Conservation (phyloP, 2,329 filamentous ascomycete species). For the Zymoseptoria crescenta region DNA sequence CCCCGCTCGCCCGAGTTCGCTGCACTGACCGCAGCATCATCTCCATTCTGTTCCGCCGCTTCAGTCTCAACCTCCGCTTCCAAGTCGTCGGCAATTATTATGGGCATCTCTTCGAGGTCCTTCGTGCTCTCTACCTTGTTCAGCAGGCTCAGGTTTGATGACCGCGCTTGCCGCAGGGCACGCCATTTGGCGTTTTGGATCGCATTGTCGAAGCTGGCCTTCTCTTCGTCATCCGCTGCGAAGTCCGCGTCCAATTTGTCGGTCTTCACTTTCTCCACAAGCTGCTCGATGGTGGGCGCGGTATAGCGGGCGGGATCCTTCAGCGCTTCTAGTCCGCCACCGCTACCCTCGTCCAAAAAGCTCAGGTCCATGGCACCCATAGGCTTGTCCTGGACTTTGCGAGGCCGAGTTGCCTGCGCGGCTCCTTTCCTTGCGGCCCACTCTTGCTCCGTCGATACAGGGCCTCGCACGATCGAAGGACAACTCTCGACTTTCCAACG, state of each 20-base stretch:
- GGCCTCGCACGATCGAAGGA: conserved; percentile 70
- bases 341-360: conserved; percentile 65
- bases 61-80: conserved; percentile 5
- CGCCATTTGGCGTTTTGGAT: conserved; percentile 90
- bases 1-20: not conserved
- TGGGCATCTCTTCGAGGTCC: conserved; percentile 45
- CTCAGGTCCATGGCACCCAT: conserved; percentile 67
- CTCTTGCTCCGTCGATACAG: conserved; percentile 63
- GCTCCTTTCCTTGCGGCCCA: conserved; percentile 59
- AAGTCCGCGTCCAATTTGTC: conserved; percentile 84
- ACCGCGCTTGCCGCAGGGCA: conserved; percentile 71
- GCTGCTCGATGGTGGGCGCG: conserved; percentile 61
- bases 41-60: conserved; percentile 9
- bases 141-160: conserved; percentile 65
- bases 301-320: conserved; percentile 56
- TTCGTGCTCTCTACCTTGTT: conserved; percentile 82
- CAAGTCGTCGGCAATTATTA: conserved; percentile 5
- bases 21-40: conserved; percentile 3
- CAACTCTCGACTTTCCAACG: conserved; percentile 97
- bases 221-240: conserved; percentile 58
- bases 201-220: conserved; percentile 52
- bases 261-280: conserved; percentile 64
- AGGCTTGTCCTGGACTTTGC: conserved; percentile 59
- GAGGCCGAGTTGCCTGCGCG: conserved; percentile 60
- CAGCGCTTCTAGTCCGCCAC: conserved; percentile 59